Evolutionary conservation across 108 stramenopile species (phyloP).

Genomic region (Cyclotella choctawhatcheeana): DNA sequence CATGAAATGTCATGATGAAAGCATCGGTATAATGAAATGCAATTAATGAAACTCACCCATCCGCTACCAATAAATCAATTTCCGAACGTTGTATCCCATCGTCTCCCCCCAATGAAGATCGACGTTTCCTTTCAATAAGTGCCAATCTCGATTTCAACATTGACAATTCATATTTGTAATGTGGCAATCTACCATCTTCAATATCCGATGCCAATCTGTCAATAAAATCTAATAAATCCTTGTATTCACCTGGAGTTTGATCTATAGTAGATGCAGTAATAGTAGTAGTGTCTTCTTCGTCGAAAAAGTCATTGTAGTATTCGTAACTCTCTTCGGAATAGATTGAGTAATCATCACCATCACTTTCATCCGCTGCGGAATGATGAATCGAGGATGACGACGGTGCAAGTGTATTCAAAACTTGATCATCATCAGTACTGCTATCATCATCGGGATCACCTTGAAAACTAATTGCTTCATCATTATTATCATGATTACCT

Average conservation of each 20-base stretch:
- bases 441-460: conserved; percentile 20
- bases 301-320: background rate
- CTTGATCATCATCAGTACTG: background rate
- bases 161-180: background rate
- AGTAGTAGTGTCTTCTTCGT: too few relatives aligned
- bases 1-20: background rate
- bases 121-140: background rate
- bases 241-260: background rate
- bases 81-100: background rate
- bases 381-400: background rate
- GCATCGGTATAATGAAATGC: background rate
- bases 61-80: conserved; percentile 1
- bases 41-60: conserved; percentile 8
- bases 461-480: conserved; percentile 28
- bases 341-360: background rate
- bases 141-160: conserved; percentile 14
- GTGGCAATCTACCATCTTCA: conserved; percentile 2
- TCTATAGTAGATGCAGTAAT: too few relatives aligned
- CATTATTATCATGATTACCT: background rate
- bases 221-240: conserved; percentile 7
- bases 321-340: background rate
- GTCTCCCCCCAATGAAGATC: background rate
- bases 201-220: conserved; percentile 15
- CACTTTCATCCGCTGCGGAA: background rate
- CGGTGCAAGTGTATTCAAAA: background rate